Evolutionary conservation across 305 asterid species (phyloP).

Genomic region (Ilex paraguariensis): DNA sequence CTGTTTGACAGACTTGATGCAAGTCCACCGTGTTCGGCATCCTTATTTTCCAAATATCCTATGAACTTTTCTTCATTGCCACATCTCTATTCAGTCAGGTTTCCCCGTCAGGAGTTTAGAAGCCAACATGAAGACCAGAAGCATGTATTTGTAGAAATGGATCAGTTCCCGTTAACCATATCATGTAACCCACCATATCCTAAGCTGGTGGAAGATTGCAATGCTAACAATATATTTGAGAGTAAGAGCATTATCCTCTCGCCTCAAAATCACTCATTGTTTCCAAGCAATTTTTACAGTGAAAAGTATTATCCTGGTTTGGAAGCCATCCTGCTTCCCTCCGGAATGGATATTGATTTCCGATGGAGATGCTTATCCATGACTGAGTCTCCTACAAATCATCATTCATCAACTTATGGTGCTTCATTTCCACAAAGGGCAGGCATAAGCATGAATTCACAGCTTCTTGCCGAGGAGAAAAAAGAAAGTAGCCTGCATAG

Average conservation of each 20-base stretch:
- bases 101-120: conserved; percentile 20
- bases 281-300: conserved; percentile 16
- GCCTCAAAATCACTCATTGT: conserved; percentile 23
- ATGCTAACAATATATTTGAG: conserved; percentile 17
- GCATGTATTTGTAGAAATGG: conserved; percentile 25
- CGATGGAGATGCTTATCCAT: conserved; percentile 32
- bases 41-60: conserved; percentile 23
- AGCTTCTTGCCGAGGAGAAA: neutral
- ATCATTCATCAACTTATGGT: conserved; percentile 1
- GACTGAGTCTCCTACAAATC: conserved; percentile 17
- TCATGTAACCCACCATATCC: conserved; percentile 29
- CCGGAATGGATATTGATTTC: conserved; percentile 13
- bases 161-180: conserved; percentile 26
- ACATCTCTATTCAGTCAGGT: conserved; percentile 18
- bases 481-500: conserved; percentile 1
- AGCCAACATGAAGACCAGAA: conserved; percentile 25
- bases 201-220: conserved; percentile 27
- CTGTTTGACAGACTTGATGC: conserved; percentile 24
- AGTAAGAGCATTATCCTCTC: conserved; percentile 18
- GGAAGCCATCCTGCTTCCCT: conserved; percentile 19
- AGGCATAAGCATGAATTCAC: neutral
- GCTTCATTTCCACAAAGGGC: neutral
- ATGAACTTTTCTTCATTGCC: conserved; percentile 22
- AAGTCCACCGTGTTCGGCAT: conserved; percentile 21
- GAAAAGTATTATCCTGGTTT: conserved; percentile 20